phyloP scores from a whole-genome alignment of 345 rosid species.

The Linum lewisii region DNA sequence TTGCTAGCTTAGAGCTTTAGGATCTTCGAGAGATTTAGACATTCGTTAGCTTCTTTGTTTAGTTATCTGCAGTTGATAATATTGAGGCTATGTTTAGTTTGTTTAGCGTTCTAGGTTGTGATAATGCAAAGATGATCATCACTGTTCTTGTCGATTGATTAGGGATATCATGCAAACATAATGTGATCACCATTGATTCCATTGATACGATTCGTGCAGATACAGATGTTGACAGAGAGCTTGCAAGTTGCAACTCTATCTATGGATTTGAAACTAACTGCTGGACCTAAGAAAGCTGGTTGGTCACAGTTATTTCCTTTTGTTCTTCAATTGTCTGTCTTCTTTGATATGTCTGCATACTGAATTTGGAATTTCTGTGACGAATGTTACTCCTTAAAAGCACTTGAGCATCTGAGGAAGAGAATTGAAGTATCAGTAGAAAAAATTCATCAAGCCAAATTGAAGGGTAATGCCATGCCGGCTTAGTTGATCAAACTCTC shows the following conservation, averaged over 20 bases:
- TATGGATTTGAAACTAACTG: conserved; percentile 91
- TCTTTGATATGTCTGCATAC: conserved; percentile 9
- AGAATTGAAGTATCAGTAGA: conserved; percentile 71
- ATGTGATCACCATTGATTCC: conserved; percentile 6
- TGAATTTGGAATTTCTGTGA: conserved; percentile 16
- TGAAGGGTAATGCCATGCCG: conserved; percentile 56
- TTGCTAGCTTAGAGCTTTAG: background rate
- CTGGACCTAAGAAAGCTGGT: conserved; percentile 98
- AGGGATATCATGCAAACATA: too few species aligned
- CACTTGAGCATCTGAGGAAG: conserved; percentile 83
- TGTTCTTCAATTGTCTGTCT: background rate
- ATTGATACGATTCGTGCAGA: conserved; percentile 34
- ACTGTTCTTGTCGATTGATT: background rate
- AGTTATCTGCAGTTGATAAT: background rate
- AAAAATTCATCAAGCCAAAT: conserved; percentile 55
- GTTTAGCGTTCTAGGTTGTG: background rate
- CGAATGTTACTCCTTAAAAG: conserved; percentile 26
- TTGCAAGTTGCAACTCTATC: conserved; percentile 56
- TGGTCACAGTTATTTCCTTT: background rate
- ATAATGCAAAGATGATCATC: background rate
- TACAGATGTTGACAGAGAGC: conserved; percentile 86
- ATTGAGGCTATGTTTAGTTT: background rate
- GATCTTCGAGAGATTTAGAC: too few species aligned
- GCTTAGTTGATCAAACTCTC: conserved; percentile 5
- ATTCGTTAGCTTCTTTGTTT: background rate